Percentiles rank a stretch among this genome's conserved stretches.
Evolutionary conservation across 2,329 filamentous ascomycete species (phyloP).

Genomic region (Graphilbum ipis-grandicollis): DNA sequence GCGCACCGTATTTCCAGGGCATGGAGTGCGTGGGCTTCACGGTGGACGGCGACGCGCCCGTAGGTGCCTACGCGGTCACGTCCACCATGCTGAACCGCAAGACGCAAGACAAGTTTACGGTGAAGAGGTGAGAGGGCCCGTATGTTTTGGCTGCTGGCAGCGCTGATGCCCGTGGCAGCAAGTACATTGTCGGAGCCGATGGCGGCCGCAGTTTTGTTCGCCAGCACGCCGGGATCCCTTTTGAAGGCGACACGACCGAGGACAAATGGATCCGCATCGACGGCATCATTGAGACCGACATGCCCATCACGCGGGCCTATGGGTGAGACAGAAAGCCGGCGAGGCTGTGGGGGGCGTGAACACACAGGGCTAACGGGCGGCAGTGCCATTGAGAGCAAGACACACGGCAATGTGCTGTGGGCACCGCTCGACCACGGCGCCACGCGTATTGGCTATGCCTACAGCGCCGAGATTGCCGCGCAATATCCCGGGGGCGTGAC

Average conservation of each 20-base stretch:
- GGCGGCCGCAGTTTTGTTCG: slow-evolving; percentile 32
- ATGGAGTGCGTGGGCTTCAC: slow-evolving; percentile 19
- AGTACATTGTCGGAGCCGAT: slow-evolving; percentile 33
- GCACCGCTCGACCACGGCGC: slow-evolving; percentile 32
- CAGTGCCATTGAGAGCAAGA: slow-evolving; percentile 27
- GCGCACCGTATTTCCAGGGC: slow-evolving; percentile 17
- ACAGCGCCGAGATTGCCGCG: slow-evolving; percentile 23
- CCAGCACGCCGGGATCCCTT: slow-evolving; percentile 24
- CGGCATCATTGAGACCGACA: slow-evolving; percentile 27
- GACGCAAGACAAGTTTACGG: slow-evolving; percentile 48
- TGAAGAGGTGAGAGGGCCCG: slow-evolving; percentile 34
- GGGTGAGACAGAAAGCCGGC: slow-evolving; percentile 16
- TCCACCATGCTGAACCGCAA: slow-evolving; percentile 68
- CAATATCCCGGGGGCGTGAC: slow-evolving; percentile 17
- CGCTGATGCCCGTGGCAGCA: slow-evolving; percentile 11
- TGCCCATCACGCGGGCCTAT: slow-evolving; percentile 28
- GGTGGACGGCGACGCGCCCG: slow-evolving; percentile 50
- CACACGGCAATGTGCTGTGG: slow-evolving; percentile 38
- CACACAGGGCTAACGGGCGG: too few species aligned
- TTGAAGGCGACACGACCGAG: slow-evolving; percentile 29
- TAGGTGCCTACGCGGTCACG: slow-evolving; percentile 78
- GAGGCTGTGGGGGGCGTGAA: too few species aligned
- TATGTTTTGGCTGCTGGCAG: too few species aligned
- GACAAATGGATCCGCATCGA: slow-evolving; percentile 37
- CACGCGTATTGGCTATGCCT: slow-evolving; percentile 34